phyloP scores from a whole-genome alignment of 2,329 filamentous ascomycete species.

The Aspergillus cejpii region DNA sequence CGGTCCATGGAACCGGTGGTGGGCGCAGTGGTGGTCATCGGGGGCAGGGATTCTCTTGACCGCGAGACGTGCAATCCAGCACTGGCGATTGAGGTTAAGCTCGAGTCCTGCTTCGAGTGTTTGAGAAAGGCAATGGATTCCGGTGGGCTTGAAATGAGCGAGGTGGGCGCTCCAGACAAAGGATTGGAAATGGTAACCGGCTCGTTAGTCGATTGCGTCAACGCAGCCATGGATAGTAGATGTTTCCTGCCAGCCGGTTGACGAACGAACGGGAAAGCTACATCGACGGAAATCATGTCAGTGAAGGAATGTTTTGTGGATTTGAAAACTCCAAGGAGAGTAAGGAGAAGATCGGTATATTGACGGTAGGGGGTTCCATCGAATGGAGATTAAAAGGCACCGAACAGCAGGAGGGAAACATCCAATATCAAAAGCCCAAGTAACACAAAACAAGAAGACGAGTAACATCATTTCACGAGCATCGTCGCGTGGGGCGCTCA shows the following conservation, averaged over 20 bases:
- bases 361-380: constrained; percentile 2
- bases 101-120: constrained; percentile 34
- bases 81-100: constrained; percentile 38
- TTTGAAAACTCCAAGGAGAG: constrained; percentile 2
- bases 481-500: constrained; percentile 35
- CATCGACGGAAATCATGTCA: constrained; percentile 33
- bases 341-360: constrained; percentile 7
- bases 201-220: constrained; percentile 40
- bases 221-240: constrained; percentile 39
- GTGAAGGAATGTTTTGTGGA: constrained; percentile 10
- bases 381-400: constrained; percentile 7
- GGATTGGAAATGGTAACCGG: constrained; percentile 35
- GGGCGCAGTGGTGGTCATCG: constrained; percentile 48
- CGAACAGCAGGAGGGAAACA: constrained; percentile 1
- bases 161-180: constrained; percentile 25
- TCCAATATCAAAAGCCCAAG: constrained; percentile 16
- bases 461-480: constrained; percentile 12
- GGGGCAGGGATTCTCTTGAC: constrained; percentile 30
- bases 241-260: constrained; percentile 28
- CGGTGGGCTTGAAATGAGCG: constrained; percentile 26
- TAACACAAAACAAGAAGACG: constrained; percentile 7
- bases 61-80: constrained; percentile 40
- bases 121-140: constrained; percentile 33
- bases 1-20: constrained; percentile 46
- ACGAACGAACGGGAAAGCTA: constrained; percentile 29